Conservation (phyloP, 108 stramenopile genomes). For the Conticribra guillardii region DNA sequence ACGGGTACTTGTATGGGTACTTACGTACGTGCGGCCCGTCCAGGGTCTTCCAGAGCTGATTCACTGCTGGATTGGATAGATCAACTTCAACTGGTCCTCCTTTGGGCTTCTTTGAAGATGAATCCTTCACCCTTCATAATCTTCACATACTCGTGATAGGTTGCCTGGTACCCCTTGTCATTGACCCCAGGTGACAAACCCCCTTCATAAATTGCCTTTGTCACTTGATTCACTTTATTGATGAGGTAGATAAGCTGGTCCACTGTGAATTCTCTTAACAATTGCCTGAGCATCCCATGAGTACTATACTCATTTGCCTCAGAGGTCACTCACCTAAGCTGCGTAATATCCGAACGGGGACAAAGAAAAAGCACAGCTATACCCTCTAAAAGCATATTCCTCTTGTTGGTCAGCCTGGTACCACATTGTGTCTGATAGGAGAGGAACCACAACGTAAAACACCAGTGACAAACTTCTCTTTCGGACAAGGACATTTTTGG, state of each 20-base stretch:
- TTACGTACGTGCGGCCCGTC: too few species aligned
- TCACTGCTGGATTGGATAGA: background rate
- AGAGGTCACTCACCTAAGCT: background rate
- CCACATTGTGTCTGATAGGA: too few species aligned
- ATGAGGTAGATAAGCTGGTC: background rate
- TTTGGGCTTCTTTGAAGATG: background rate
- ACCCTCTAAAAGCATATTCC: constrained; percentile 4
- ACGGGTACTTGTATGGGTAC: too few species aligned
- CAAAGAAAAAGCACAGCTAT: background rate
- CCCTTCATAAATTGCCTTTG: background rate
- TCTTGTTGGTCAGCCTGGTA: background rate
- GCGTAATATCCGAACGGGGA: constrained; percentile 12
- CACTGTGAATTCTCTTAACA: constrained; percentile 3
- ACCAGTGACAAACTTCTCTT: too few species aligned
- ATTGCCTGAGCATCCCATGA: background rate
- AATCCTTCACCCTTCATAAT: too few species aligned
- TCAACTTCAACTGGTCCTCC: background rate
- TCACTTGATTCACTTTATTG: background rate
- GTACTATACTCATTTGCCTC: constrained; percentile 6
- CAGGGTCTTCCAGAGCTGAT: constrained; percentile 1
- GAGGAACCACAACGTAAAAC: too few species aligned
- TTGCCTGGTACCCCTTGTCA: background rate
- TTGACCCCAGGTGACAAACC: background rate
- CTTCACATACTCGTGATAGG: too few species aligned
- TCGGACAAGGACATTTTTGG: too few species aligned